Evolutionary conservation across 2,329 filamentous ascomycete genomes (phyloP).

Genomic region (Fusarium sp.): DNA sequence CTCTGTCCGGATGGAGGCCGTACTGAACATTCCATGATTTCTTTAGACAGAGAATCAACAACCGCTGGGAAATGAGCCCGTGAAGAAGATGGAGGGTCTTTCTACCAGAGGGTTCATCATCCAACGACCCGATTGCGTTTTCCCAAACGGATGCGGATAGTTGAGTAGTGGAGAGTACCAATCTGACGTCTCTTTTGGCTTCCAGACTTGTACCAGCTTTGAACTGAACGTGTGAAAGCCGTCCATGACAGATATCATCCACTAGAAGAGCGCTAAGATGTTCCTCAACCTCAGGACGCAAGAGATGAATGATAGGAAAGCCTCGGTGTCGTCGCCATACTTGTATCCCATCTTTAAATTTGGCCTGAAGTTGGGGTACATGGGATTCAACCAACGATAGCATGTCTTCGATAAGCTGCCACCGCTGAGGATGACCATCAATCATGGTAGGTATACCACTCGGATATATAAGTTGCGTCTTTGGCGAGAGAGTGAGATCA

Average conservation of each 20-base stretch:
- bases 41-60: conserved; percentile 71
- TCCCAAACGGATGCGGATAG: neutral
- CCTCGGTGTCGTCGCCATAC: conserved; percentile 58
- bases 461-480: conserved; percentile 72
- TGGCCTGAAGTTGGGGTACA: conserved; percentile 54
- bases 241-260: conserved; percentile 58
- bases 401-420: conserved; percentile 62
- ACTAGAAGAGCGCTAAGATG: conserved; percentile 59
- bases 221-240: conserved; percentile 30
- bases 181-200: neutral
- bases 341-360: conserved; percentile 63
- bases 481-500: conserved; percentile 68
- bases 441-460: conserved; percentile 64
- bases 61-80: conserved; percentile 71
- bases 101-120: conserved; percentile 54
- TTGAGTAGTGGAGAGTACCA: conserved; percentile 7
- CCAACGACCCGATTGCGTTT: conserved; percentile 42
- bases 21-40: conserved; percentile 79
- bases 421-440: conserved; percentile 69
- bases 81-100: conserved; percentile 68
- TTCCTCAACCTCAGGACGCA: conserved; percentile 64
- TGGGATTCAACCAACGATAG: conserved; percentile 59
- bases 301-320: conserved; percentile 72
- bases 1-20: conserved; percentile 67
- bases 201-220: neutral